Conservation (phyloP, 495 filamentous ascomycete species). For the Cudoniella acicularis region DNA sequence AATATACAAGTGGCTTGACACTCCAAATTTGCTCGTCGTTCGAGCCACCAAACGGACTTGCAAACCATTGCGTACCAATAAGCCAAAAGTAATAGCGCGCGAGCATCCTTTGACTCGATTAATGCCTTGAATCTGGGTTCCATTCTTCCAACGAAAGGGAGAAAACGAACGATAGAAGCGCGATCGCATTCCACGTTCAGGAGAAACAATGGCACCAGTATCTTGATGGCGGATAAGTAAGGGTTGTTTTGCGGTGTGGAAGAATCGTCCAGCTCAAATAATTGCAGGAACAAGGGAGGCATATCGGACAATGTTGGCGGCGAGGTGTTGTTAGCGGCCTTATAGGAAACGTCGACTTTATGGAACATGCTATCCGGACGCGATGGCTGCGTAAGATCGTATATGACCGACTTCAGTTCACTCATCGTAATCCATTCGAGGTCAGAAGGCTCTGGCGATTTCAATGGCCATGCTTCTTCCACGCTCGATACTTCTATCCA, state of each 20-base stretch:
- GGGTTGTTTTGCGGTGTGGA: not conserved
- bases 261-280: not conserved
- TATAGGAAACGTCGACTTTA: not conserved
- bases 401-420: constrained; percentile 34
- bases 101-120: constrained; percentile 23
- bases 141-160: not conserved
- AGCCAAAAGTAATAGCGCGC: constrained; percentile 36
- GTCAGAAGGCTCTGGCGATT: constrained; percentile 22
- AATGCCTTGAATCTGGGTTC: not conserved
- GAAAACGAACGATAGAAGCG: not conserved
- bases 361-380: constrained; percentile 34
- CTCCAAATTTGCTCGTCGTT: constrained; percentile 33
- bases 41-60: constrained; percentile 37
- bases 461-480: constrained; percentile 39
- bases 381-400: constrained; percentile 31
- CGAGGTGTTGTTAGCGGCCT: not conserved
- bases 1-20: constrained; percentile 33
- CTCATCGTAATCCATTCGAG: constrained; percentile 37
- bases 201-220: not conserved
- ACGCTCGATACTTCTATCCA: constrained; percentile 28
- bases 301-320: constrained; percentile 12
- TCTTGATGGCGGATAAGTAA: not conserved
- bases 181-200: not conserved
- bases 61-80: constrained; percentile 40
- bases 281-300: not conserved